Evolutionary conservation across 805 yeast genomes (phyloP), one percentile per base, ranked within the genome.

Genomic region (Kluyveromyces dobzhanskii): DNA sequence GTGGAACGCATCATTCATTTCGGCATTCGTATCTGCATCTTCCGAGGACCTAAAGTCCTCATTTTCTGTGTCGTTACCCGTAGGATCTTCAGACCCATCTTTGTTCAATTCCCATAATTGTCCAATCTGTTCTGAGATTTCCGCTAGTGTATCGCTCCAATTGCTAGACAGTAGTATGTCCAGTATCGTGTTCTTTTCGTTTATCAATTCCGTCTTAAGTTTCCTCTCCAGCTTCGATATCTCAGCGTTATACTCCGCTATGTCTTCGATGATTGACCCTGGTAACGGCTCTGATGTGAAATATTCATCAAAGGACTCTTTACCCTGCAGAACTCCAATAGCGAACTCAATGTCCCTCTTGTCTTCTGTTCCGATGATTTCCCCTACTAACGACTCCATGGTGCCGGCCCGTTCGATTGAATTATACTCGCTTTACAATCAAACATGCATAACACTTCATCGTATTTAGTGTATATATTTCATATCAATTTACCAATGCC

Each of bases 241-340:
- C n/a, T 65, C 45, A 19, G 75, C 72, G 47, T 80, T 86, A 25
- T 80, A 57, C 50, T 82, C 90, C 0, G 88, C 88, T 31, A 82
- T 78, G 51, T 79, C 87, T 46, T 80, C 85, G 1, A 77, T 73
- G 17, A 57, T 45, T 25, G 55, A 55, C 24, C 64, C 63, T 2
- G 58, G 47, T 7, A 51, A 49, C 1, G 70, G 66, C 13, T 45
- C 67, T 23, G 62, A 67, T 1, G 61, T 70, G 51, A 54, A 72
- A 49, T 56, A 74, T 44, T 61, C 62, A 47, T 37, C 57, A 49
- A 49, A 77, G 43, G 54, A 69, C 41, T 58, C 67, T 25, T 75
- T 75, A 32, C 73, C 71, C 32, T 72, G 66, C 30, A 42, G 24
- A 12, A 35, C 32, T 16, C 30, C 31, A 11, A 34, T 43, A 2